Percentiles rank a stretch among this genome's conserved stretches.
Conservation (phyloP, 169 alveolate genomes). For the Perkinsus chesapeaki region DNA sequence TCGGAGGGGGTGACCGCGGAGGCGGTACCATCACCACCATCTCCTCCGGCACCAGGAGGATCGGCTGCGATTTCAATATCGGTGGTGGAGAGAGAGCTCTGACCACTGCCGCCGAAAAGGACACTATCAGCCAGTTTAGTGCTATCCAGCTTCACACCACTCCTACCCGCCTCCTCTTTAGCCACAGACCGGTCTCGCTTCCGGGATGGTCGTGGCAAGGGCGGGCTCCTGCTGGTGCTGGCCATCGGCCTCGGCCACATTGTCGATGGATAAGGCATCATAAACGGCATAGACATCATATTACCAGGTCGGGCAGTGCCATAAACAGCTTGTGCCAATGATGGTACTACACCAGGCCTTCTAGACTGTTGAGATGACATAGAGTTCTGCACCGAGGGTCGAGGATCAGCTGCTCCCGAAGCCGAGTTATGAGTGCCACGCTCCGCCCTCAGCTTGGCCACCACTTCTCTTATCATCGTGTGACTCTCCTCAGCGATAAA, state of each 20-base stretch:
- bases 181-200: not conserved
- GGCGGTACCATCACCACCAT: no score
- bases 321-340: not conserved
- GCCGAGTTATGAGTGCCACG: not conserved
- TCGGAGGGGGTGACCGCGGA: not conserved
- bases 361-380: not conserved
- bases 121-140: not conserved
- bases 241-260: not conserved
- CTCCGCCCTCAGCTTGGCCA: not conserved
- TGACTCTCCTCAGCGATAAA: not conserved
- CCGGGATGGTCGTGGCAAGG: not conserved
- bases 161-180: not conserved
- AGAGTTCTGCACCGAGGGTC: not conserved
- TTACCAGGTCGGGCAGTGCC: not conserved
- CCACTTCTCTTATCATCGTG: not conserved
- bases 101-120: not conserved
- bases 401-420: not conserved
- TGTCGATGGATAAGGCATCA: not conserved
- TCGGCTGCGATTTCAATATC: not conserved
- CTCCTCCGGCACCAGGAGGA: not conserved
- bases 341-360: not conserved
- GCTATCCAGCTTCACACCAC: not conserved
- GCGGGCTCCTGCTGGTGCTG: not conserved
- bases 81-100: not conserved
- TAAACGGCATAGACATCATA: not conserved